phyloP scores from a whole-genome alignment of 164 flowering plant species.

The Protea cynaroides region DNA sequence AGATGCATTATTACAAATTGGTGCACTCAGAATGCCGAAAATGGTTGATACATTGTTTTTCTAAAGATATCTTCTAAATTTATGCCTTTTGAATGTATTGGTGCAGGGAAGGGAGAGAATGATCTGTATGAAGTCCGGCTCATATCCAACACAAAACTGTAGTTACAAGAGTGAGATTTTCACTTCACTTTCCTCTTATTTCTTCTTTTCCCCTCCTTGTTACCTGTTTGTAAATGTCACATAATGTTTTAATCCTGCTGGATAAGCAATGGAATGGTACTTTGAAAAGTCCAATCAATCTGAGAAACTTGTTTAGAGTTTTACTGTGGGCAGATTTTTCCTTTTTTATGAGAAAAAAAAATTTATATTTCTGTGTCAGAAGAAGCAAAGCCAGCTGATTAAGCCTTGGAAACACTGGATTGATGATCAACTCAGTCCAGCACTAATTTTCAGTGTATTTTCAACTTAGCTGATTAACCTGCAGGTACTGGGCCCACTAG shows the following conservation, averaged over 20 bases:
- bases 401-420: too few relatives aligned
- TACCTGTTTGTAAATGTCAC: background rate
- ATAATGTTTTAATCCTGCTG: slow-evolving; percentile 1
- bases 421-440: too few relatives aligned
- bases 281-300: too few relatives aligned
- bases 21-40: background rate
- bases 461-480: too few relatives aligned
- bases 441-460: too few relatives aligned
- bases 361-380: too few relatives aligned
- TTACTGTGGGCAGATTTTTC: too few relatives aligned
- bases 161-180: slow-evolving; percentile 6
- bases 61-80: background rate
- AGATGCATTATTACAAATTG: background rate
- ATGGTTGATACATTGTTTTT: background rate
- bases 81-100: slow-evolving; percentile 1
- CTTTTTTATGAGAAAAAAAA: too few relatives aligned
- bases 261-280: background rate
- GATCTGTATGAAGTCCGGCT: slow-evolving; percentile 71
- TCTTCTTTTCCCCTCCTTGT: background rate
- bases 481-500: too few relatives aligned
- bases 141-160: slow-evolving; percentile 45
- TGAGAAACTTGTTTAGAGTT: too few relatives aligned
- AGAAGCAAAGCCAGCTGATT: too few relatives aligned
- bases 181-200: background rate
- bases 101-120: slow-evolving; percentile 64